A percentile compares a stretch with the other conserved stretches of the same genome.
Evolutionary conservation across 139 green algal species (phyloP).

Genomic region (Chlorella sp.): DNA sequence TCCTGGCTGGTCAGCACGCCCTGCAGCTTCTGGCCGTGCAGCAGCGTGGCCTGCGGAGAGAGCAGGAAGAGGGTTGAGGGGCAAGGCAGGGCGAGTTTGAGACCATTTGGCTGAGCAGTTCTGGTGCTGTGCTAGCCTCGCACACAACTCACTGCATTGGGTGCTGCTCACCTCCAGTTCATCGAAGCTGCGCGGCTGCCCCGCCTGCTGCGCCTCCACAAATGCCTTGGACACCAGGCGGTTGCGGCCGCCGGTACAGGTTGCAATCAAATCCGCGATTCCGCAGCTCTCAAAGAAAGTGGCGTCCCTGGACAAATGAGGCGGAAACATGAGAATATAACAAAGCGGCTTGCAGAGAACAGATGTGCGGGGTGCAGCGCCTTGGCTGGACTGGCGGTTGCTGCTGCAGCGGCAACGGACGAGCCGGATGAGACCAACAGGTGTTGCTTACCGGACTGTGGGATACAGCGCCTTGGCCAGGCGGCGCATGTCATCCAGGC

Average conservation of each 20-base stretch:
- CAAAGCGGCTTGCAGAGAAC: too few species aligned
- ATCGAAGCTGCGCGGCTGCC: conserved; percentile 52
- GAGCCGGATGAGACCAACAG: too few species aligned
- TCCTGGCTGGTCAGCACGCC: conserved; percentile 81
- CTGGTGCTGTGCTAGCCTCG: not conserved
- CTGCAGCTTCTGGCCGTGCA: conserved; percentile 87
- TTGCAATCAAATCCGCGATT: conserved; percentile 80
- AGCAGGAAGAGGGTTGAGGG: not conserved
- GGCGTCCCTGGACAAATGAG: conserved; percentile 52
- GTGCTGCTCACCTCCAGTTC: conserved; percentile 67
- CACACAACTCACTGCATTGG: not conserved
- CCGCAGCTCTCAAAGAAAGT: conserved; percentile 83
- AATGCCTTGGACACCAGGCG: conserved; percentile 67
- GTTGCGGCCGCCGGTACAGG: conserved; percentile 84
- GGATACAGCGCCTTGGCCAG: conserved; percentile 69
- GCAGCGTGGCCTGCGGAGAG: conserved; percentile 51
- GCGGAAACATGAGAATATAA: not conserved
- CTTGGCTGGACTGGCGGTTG: too few species aligned
- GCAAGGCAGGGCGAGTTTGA: not conserved
- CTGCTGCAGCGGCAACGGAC: too few species aligned
- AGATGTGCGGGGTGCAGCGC: too few species aligned
- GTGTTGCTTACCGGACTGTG: conserved; percentile 9
- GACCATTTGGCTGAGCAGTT: not conserved
- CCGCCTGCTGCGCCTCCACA: conserved; percentile 25
- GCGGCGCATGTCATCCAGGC: conserved; percentile 71